These are phyloP conservation scores for Backusella tarrabulga DNA, from an alignment of 192 early-diverging fungal genomes.

Conservation along the genomic window DNA sequence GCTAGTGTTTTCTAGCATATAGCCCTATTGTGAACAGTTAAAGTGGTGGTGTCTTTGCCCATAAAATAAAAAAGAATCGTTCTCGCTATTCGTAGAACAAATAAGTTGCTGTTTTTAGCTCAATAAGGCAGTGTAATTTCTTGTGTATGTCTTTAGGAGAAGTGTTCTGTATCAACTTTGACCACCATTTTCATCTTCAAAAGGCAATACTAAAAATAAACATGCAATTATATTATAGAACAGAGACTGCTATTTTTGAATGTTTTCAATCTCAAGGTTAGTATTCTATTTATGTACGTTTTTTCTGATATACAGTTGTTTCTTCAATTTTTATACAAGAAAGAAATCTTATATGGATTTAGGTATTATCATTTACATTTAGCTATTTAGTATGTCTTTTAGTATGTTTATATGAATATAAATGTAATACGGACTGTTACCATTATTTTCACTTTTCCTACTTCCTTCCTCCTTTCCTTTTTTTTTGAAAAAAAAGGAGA, in stretches of 20 bases:
- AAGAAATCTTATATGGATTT: not conserved
- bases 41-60: not conserved
- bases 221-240: not conserved
- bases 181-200: not conserved
- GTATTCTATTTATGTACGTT: not conserved
- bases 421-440: not conserved
- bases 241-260: not conserved
- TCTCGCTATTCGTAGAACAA: not conserved
- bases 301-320: not conserved
- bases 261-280: not conserved
- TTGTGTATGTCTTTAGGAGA: not conserved
- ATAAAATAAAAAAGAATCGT: not conserved
- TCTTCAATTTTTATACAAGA: not conserved
- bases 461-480: not conserved
- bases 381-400: not conserved
- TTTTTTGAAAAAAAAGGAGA: not conserved
- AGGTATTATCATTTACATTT: not conserved
- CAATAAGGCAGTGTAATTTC: not conserved
- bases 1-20: not conserved
- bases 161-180: not conserved
- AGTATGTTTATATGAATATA: not conserved
- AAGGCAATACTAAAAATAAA: slow-evolving; percentile 4
- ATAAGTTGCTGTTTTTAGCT: not conserved
- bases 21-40: not conserved
- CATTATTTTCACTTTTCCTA: not conserved